These are phyloP conservation scores for Remersonia thermophila DNA, from an alignment of 2,329 filamentous ascomycete species.

Conservation along the genomic window DNA sequence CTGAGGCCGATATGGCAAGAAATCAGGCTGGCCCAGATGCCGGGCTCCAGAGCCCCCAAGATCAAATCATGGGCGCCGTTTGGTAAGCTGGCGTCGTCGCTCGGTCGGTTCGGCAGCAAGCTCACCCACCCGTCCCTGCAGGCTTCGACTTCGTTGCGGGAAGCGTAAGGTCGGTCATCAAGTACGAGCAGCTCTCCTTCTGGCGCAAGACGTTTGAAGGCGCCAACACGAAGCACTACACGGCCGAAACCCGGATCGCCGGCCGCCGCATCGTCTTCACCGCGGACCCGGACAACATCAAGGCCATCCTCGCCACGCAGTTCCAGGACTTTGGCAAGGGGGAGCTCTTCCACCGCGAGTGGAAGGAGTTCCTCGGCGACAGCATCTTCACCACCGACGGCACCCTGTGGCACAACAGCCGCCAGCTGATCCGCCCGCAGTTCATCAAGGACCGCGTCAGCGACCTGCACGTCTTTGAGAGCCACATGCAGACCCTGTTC, in stretches of 20 bases:
- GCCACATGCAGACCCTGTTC: slow-evolving; percentile 64
- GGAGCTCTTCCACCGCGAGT: slow-evolving; percentile 58
- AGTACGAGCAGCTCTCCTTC: slow-evolving; percentile 45
- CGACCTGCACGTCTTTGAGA: slow-evolving; percentile 71
- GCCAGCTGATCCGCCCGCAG: slow-evolving; percentile 74
- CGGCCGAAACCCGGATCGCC: slow-evolving; percentile 41
- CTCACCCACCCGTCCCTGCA: slow-evolving; percentile 21
- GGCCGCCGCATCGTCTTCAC: slow-evolving; percentile 59
- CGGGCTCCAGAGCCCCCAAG: slow-evolving; percentile 31
- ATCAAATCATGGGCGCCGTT: slow-evolving; percentile 30
- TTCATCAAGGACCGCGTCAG: slow-evolving; percentile 77
- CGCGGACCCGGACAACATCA: slow-evolving; percentile 78
- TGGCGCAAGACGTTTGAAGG: slow-evolving; percentile 45
- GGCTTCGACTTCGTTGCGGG: slow-evolving; percentile 52
- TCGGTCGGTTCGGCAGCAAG: not conserved
- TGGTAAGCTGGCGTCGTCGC: slow-evolving; percentile 25
- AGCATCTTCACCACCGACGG: slow-evolving; percentile 75
- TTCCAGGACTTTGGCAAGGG: slow-evolving; percentile 82
- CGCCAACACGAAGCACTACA: slow-evolving; percentile 33
- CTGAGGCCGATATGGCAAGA: slow-evolving; percentile 27
- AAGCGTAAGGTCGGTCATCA: slow-evolving; percentile 39
- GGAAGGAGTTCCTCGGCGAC: slow-evolving; percentile 63
- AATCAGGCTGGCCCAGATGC: slow-evolving; percentile 28
- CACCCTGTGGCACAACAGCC: slow-evolving; percentile 62
- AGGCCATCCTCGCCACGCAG: slow-evolving; percentile 77